phyloP scores from a whole-genome alignment of 805 yeast species.

The Nakazawaea populi region DNA sequence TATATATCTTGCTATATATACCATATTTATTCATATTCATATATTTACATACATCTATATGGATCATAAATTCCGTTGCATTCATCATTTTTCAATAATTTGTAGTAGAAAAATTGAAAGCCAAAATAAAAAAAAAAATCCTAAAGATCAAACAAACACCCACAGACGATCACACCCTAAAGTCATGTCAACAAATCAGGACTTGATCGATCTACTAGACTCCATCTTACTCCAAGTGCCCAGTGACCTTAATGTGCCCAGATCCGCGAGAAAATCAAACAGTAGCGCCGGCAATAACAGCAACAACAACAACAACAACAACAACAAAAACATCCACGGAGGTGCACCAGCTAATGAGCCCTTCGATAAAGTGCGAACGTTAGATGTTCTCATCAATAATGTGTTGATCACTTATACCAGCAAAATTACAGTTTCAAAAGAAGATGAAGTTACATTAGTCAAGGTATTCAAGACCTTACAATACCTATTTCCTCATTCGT shows the following conservation, averaged over 20 bases:
- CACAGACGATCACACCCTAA: background rate
- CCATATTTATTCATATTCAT: background rate
- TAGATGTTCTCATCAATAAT: conserved; percentile 21
- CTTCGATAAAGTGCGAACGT: conserved; percentile 21
- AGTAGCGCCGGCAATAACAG: too few relatives aligned
- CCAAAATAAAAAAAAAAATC: background rate
- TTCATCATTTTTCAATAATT: background rate
- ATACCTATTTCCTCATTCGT: conserved; percentile 17
- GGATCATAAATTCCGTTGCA: background rate
- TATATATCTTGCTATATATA: background rate
- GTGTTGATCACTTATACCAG: conserved; percentile 22
- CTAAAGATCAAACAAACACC: background rate
- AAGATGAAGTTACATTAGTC: conserved; percentile 16
- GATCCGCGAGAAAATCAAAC: background rate
- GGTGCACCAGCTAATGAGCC: background rate
- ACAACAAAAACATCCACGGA: background rate
- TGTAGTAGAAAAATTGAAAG: background rate
- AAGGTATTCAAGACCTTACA: conserved; percentile 24
- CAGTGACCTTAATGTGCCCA: background rate
- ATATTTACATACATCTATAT: background rate
- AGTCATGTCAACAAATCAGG: conserved; percentile 4
- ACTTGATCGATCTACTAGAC: conserved; percentile 10
- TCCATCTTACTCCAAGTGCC: conserved; percentile 8
- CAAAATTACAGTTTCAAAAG: conserved; percentile 2
- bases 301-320: background rate